Base-by-base conservation (phyloP, 371 early-diverging fungal species). In the Mortierella sp. region DNA sequence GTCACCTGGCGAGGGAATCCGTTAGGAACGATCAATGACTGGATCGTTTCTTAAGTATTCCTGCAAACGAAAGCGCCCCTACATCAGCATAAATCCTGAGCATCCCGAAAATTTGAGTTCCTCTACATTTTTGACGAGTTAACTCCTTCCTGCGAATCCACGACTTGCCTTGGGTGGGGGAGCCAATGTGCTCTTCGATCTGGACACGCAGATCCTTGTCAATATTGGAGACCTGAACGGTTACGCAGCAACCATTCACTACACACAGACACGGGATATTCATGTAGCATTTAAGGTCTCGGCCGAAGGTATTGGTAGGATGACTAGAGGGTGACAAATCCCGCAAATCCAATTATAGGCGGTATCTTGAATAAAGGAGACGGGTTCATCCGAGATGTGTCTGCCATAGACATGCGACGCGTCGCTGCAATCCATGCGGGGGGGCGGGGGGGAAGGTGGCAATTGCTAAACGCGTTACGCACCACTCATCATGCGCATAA, bases 131-230 rank as follows among this genome's bases (percentile, higher is more conserved):
- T 12, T 59, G 4, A 34, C 49, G 15, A 41, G 24, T 11, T 23
- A 58, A 1, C 49, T 59, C 41, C 6, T 48, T 2, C 21, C 37
- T 0, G 24, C 59, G 17, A 26, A 59, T 26, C 49, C 49, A 0
- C 23, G 26, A 7, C 4, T 49, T 5, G 28, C 28, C 26, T 7
- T 48, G 3, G 59, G 41, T 27, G 49, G 47, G 15, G 47, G 39
- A 6, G 50, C 34, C n/a, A 46, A 50, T 19, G 32, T 60, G 15
- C 50, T 63, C 30, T 62, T 70, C 6, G 57, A 52, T 23, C 53
- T 59, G 55, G 50, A 71, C 21, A 24, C 51, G 21, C 49, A 63
- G 60, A 51, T 64, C 55, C 46, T 15, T 39, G 56, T 54, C 47
- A 44, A 32, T 24, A 24, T 53, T 27, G 47, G 52, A 21, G 60